Conservation (phyloP, 371 early-diverging fungal species). For the Circinella minor region DNA sequence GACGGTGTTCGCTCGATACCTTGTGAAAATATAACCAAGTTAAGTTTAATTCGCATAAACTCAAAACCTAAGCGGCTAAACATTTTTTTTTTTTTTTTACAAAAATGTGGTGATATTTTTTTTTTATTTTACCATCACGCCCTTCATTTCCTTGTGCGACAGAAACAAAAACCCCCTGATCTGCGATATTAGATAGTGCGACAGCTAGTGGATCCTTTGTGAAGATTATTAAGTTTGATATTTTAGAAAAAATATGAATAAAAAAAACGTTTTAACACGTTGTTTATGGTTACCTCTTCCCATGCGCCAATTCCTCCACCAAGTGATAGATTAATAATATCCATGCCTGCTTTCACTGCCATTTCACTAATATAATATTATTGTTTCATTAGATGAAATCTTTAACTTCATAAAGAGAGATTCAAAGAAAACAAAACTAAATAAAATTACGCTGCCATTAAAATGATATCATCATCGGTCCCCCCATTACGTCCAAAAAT, state of each 20-base stretch:
- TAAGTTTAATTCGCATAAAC: neutral
- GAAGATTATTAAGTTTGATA: neutral
- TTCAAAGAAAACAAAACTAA: neutral
- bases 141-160: constrained; percentile 46
- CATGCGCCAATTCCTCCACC: constrained; percentile 54
- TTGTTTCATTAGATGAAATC: neutral
- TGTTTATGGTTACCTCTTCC: constrained; percentile 36
- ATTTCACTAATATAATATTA: constrained; percentile 15
- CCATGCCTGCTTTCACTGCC: constrained; percentile 40
- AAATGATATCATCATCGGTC: constrained; percentile 34
- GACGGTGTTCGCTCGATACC: constrained; percentile 30
- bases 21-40: neutral
- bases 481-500: constrained; percentile 33
- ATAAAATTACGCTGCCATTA: constrained; percentile 30
- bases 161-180: constrained; percentile 21
- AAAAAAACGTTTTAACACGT: neutral
- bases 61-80: neutral
- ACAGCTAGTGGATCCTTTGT: constrained; percentile 24
- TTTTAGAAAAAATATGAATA: neutral
- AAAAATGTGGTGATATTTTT: neutral
- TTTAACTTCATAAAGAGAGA: neutral
- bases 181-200: constrained; percentile 23
- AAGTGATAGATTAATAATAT: constrained; percentile 37
- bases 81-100: constrained; percentile 3
- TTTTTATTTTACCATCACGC: constrained; percentile 24